These are phyloP conservation scores for Fusarium dimerum DNA, from an alignment of 2,329 filamentous ascomycete species.

Conservation along the genomic window DNA sequence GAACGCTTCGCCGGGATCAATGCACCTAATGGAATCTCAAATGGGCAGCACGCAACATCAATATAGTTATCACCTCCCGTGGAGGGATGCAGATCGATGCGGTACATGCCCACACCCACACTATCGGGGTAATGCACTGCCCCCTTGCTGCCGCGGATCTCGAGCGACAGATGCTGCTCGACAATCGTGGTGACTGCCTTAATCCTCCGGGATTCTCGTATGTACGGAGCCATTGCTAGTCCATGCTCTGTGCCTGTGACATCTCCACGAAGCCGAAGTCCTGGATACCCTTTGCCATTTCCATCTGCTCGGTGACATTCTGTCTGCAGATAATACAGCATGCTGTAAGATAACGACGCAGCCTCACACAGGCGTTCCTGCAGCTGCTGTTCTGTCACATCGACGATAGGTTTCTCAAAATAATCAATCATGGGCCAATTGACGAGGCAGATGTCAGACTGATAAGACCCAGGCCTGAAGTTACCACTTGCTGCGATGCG, in stretches of 20 bases:
- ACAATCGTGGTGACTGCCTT: conserved; percentile 26
- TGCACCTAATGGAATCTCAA: conserved; percentile 28
- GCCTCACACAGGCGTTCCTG: conserved; percentile 17
- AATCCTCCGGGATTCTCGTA: conserved; percentile 29
- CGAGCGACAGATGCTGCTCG: conserved; percentile 29
- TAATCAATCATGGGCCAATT: conserved; percentile 35
- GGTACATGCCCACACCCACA: conserved; percentile 32
- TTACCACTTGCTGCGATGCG: conserved; percentile 27
- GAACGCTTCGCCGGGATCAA: conserved; percentile 20
- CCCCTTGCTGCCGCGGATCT: conserved; percentile 18
- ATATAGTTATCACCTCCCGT: conserved; percentile 33
- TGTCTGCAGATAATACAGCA: conserved; percentile 31
- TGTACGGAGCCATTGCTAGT: conserved; percentile 30
- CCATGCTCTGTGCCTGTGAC: conserved; percentile 30
- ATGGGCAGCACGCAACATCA: conserved; percentile 31
- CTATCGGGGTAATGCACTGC: conserved; percentile 28
- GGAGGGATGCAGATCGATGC: conserved; percentile 30
- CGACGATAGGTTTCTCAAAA: conserved; percentile 31
- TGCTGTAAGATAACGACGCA: conserved; percentile 28
- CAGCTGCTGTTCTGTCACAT: conserved; percentile 20
- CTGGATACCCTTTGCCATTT: conserved; percentile 24
- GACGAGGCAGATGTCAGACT: conserved; percentile 29
- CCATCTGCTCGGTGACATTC: conserved; percentile 29
- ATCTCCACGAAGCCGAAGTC: conserved; percentile 27
- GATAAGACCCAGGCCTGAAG: conserved; percentile 22